phyloP scores from a whole-genome alignment of 345 rosid genomes.

The Euphorbia peplus region DNA sequence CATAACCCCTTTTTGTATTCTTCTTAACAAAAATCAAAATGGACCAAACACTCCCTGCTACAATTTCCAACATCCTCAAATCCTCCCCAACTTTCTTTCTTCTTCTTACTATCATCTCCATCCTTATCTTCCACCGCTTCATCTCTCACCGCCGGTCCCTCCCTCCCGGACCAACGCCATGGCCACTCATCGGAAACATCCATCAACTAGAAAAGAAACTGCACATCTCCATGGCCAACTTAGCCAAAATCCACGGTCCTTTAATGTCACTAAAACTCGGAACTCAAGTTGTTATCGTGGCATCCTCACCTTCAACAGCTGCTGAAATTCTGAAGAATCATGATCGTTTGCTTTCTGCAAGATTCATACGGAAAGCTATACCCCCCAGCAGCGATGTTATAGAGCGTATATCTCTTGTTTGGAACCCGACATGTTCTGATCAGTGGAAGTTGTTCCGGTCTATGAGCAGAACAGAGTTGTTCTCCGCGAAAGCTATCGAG shows the following conservation, averaged over 20 bases:
- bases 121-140: neutral
- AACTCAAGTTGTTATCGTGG: conserved; percentile 16
- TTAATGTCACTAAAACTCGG: conserved; percentile 16
- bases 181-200: conserved; percentile 23
- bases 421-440: neutral
- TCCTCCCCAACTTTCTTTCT: neutral
- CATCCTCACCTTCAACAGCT: conserved; percentile 14
- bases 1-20: too few species aligned
- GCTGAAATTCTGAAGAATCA: conserved; percentile 19
- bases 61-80: neutral
- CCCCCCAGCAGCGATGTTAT: neutral
- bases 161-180: conserved; percentile 18
- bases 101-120: neutral
- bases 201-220: neutral
- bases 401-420: conserved; percentile 2
- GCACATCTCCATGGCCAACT: conserved; percentile 10
- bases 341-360: conserved; percentile 16
- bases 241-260: conserved; percentile 22
- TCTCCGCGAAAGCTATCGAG: conserved; percentile 14
- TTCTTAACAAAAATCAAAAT: too few species aligned
- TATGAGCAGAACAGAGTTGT: conserved; percentile 16
- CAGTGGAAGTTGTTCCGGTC: conserved; percentile 5
- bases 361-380: neutral
- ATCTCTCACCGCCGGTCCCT: neutral
- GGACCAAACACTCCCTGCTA: too few species aligned